Base-by-base conservation (phyloP, 208 protist species). In the Trypanosoma congolense region DNA sequence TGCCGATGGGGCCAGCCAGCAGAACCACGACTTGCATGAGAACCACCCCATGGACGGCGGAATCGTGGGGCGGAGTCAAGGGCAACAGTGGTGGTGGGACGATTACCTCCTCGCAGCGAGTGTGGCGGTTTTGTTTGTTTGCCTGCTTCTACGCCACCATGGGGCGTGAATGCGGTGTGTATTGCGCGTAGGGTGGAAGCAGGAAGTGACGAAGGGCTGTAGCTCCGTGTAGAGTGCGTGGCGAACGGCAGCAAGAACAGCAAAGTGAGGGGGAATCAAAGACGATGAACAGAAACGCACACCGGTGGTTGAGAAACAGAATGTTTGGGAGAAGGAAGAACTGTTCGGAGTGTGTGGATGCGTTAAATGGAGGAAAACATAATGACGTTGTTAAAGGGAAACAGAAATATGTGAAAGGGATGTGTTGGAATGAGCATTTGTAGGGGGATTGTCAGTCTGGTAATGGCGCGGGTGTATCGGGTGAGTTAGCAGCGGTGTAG, bases 131-230 rank as follows among this genome's bases (percentile, higher is more conserved):
- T 47, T 74, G 51, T 65, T 76, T 40, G 10, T 73, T 12, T 55
- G 67, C n/a, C 36, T 80, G 33, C 54, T 85, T 3, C n/a, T 85
- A 9, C 69, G 78, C 8, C 73, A 81, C 30, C 77, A 84, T 25
- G 61, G 50, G 3, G 51, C 67, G 25, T 73, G 49, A 66, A 24
- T 4, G 19, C 4, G 16, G 21, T 8, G 24, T 46, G 18, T n/a
- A 22, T 6, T 24, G 6, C 21, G 5, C 21, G 42, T n/a, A 22
- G 12, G n/a, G n/a, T n/a, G n/a, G n/a, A n/a, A n/a, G n/a, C n/a
- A n/a, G n/a, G n/a, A n/a, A n/a, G n/a, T n/a, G n/a, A n/a, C n/a
- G n/a, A n/a, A n/a, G n/a, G n/a, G n/a, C n/a, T n/a, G n/a, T n/a
- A n/a, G n/a, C n/a, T n/a, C n/a, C n/a, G n/a, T n/a, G n/a, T n/a